These are phyloP conservation scores for Lumnitzera racemosa DNA, from an alignment of 345 rosid species.

Conservation along the genomic window DNA sequence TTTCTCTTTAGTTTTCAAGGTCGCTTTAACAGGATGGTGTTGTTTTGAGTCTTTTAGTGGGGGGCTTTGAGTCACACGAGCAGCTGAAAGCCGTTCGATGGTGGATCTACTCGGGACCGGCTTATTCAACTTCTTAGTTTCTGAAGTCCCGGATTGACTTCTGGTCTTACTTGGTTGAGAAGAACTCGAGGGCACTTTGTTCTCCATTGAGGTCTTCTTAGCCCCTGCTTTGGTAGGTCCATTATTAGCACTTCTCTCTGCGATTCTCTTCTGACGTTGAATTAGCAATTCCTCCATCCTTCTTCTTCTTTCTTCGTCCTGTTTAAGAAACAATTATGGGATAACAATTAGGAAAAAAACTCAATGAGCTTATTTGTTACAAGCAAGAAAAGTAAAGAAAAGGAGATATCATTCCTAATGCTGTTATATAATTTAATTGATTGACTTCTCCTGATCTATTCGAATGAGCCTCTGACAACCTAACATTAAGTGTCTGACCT, in stretches of 20 bases:
- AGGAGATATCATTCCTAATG: no score
- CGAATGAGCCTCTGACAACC: not conserved
- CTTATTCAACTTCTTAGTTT: slow-evolving; percentile 33
- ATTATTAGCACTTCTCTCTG: slow-evolving; percentile 62
- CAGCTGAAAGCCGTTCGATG: slow-evolving; percentile 79
- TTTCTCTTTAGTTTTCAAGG: slow-evolving; percentile 33
- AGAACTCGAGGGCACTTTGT: slow-evolving; percentile 17
- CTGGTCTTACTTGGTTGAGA: slow-evolving; percentile 31
- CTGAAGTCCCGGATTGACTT: slow-evolving; percentile 26
- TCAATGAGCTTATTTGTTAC: not conserved
- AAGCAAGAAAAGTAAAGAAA: not conserved
- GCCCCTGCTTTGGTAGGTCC: slow-evolving; percentile 25
- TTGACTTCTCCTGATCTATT: no score
- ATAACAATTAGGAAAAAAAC: not conserved
- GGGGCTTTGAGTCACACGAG: slow-evolving; percentile 39
- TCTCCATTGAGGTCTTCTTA: slow-evolving; percentile 35
- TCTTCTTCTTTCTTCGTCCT: slow-evolving; percentile 88
- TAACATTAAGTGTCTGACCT: not conserved
- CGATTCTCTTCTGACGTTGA: slow-evolving; percentile 90
- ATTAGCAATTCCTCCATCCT: slow-evolving; percentile 64
- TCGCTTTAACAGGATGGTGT: slow-evolving; percentile 34
- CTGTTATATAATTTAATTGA: no score
- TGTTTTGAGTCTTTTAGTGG: slow-evolving; percentile 29
- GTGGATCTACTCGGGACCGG: slow-evolving; percentile 73
- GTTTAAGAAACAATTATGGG: slow-evolving; percentile 3